Conservation (phyloP, 805 yeast species). For the Jamesozyma piceae region DNA sequence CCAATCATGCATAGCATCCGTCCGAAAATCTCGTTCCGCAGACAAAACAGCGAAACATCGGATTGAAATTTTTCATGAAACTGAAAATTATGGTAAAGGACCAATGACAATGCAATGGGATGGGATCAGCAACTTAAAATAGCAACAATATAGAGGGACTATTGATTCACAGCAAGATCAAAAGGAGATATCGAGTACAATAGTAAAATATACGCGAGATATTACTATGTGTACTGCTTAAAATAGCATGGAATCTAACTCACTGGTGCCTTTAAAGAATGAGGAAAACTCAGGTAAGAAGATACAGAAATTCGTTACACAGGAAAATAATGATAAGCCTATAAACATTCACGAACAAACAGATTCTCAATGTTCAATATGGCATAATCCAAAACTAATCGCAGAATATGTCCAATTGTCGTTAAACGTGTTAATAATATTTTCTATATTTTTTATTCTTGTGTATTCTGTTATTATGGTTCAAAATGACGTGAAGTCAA, state of each 20-base stretch:
- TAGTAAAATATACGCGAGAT: too few relatives aligned
- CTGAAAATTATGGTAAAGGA: too few relatives aligned
- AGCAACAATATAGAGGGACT: too few relatives aligned
- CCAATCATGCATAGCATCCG: too few relatives aligned
- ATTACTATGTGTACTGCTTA: too few relatives aligned
- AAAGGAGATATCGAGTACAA: too few relatives aligned
- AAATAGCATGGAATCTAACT: neutral
- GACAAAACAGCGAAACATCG: too few relatives aligned
- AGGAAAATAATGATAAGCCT: neutral
- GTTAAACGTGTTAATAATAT: slow-evolving; percentile 46
- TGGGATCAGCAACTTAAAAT: too few relatives aligned
- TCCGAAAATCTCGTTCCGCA: too few relatives aligned
- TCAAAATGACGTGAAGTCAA: slow-evolving; percentile 58
- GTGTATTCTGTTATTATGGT: slow-evolving; percentile 47
- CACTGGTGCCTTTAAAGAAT: neutral
- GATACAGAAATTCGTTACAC: neutral
- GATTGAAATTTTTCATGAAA: too few relatives aligned
- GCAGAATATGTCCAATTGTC: slow-evolving; percentile 48
- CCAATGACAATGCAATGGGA: too few relatives aligned
- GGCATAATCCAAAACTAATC: slow-evolving; percentile 7
- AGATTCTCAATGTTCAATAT: neutral
- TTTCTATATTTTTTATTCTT: slow-evolving; percentile 43
- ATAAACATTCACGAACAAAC: neutral
- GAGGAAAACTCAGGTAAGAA: neutral
- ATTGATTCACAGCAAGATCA: too few relatives aligned